phyloP scores from a whole-genome alignment of 169 alveolate species.

The Cryptosporidium felis region DNA sequence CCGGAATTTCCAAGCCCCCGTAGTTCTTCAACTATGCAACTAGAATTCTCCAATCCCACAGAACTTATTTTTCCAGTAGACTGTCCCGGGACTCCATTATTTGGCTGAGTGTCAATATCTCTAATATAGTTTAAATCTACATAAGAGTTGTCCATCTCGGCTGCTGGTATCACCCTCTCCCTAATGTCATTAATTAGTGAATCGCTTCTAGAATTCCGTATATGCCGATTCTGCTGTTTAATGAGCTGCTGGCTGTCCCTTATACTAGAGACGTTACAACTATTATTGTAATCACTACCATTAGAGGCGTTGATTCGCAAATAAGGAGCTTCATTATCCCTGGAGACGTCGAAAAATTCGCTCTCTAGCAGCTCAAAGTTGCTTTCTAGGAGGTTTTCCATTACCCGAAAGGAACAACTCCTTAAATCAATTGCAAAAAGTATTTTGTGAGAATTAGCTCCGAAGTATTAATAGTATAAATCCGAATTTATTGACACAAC shows the following conservation, averaged over 20 bases:
- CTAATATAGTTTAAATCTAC: neutral
- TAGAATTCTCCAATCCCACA: neutral
- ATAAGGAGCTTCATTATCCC: slow-evolving; percentile 24
- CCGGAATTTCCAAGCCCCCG: neutral
- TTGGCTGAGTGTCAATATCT: neutral
- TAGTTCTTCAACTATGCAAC: neutral
- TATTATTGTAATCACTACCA: neutral
- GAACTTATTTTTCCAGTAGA: neutral
- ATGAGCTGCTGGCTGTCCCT: slow-evolving; percentile 23
- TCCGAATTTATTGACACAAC: too few relatives aligned
- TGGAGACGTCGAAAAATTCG: slow-evolving; percentile 43
- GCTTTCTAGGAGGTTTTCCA: slow-evolving; percentile 57
- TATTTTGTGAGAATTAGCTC: too few relatives aligned
- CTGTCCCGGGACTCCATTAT: neutral
- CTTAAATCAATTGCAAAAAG: too few relatives aligned
- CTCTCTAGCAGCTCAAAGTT: slow-evolving; percentile 48
- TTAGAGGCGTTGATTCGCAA: slow-evolving; percentile 2
- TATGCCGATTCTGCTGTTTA: slow-evolving; percentile 3
- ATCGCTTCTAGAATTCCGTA: slow-evolving; percentile 32
- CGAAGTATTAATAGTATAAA: too few relatives aligned
- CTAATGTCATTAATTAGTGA: slow-evolving; percentile 25
- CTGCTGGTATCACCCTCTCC: neutral
- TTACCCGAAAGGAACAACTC: slow-evolving; percentile 19
- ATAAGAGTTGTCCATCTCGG: neutral
- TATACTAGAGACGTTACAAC: neutral